Conservation (phyloP, 176 grass and related monocot genomes). For the Puya raimondii region DNA sequence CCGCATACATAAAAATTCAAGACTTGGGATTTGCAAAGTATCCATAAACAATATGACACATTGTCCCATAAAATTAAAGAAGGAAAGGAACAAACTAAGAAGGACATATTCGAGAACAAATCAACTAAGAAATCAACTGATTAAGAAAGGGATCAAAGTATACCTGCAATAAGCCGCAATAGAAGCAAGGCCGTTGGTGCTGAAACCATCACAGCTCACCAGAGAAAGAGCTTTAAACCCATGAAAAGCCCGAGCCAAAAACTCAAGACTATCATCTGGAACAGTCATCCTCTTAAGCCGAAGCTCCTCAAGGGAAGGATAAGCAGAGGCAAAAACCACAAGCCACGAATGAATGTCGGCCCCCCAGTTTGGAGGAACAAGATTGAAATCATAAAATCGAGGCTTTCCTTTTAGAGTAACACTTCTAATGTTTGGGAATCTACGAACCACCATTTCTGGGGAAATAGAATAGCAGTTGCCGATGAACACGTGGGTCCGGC, state of each 20-base stretch:
- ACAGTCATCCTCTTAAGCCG: conserved; percentile 93
- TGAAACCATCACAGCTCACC: conserved; percentile 88
- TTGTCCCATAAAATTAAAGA: too few relatives aligned
- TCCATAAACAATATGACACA: too few relatives aligned
- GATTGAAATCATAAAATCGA: conserved; percentile 80
- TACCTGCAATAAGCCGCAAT: conserved; percentile 78
- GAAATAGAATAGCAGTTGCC: conserved; percentile 96
- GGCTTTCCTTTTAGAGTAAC: conserved; percentile 92
- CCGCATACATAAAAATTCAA: too few relatives aligned
- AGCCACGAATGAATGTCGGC: conserved; percentile 61
- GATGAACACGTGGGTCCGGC: conserved; percentile 74
- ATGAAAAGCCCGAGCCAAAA: conserved; percentile 52
- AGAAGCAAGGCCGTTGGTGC: conserved; percentile 65
- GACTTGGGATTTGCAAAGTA: too few relatives aligned
- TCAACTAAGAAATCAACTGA: background rate
- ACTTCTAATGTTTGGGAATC: conserved; percentile 52
- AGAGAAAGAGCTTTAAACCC: conserved; percentile 66
- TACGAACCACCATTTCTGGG: conserved; percentile 46
- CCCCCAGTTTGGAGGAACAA: conserved; percentile 69
- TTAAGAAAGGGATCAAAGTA: background rate
- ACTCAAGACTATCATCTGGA: conserved; percentile 51
- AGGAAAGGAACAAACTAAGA: too few relatives aligned
- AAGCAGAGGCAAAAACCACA: conserved; percentile 31
- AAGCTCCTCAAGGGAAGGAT: conserved; percentile 65
- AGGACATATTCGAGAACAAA: background rate